Evolutionary conservation across 2,329 filamentous ascomycete species (phyloP), one percentile per base, ranked within the genome.

Genomic region (Colletotrichum musae): DNA sequence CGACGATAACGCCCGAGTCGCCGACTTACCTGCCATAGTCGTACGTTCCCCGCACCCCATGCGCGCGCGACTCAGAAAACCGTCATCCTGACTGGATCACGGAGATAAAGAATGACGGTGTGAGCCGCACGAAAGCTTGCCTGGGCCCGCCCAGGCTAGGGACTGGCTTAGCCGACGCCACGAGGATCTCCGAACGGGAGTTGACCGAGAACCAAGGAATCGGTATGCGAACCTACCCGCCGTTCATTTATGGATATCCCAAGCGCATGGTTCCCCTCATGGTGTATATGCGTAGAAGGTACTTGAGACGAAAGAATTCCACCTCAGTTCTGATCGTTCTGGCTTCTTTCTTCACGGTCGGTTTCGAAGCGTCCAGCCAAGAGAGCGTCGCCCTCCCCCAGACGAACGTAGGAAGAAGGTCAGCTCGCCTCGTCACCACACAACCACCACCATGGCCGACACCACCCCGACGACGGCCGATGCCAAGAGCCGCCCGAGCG

Each of bases 401-500:
- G 24, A 32, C 28, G 28, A 32, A 32, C 28, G 28, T 32, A 32
- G 28, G 28, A 32, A 32, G 5, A 32, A 32, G 28, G 28, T 6
- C 28, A 32, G 28, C 28, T 32, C 28, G 28, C 4, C 21, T 4
- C 28, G 28, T 32, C 28, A 32, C 28, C 28, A 7, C 21, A 15
- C 6, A 21, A 13, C 28, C 32, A 16, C 12, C 32, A 16, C 7
- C 5, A 71, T 71, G 69, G 60, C 60, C 16, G 48, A 58, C 32
- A 47, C 24, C 26, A 18, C 6, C 1, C 26, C 52, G 15, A 36
- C 45, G 2, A n/a, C 21, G 43, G 48, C 36, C 4, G 53, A 39
- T 1, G 32, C 56, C 12, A 58, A 70, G 10, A 16, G 43, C 10
- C 60, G 69, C 21, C 51, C 26, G n/a, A 71, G 66, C 50, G 64